Percentiles rank a stretch among this genome's conserved stretches.
phyloP scores from a whole-genome alignment of 192 early-diverging fungal genomes.

The Chytriomyces sp. region DNA sequence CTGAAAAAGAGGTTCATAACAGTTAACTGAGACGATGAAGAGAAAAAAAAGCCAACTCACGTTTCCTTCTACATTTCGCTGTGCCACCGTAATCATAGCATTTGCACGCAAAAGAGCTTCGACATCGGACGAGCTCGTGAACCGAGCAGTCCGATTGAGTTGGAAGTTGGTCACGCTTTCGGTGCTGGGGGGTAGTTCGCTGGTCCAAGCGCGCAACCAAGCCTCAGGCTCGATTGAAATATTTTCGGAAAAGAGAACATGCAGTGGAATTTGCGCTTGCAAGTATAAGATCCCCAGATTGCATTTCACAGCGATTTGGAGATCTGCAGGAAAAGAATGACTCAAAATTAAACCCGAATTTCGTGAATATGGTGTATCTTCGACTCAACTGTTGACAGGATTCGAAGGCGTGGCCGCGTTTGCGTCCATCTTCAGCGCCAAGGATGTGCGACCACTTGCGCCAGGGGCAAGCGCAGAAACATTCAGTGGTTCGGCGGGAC shows the following conservation, averaged over 20 bases:
- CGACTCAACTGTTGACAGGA: slow-evolving; percentile 35
- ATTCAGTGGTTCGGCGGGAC: slow-evolving; percentile 45
- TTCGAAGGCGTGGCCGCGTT: slow-evolving; percentile 4
- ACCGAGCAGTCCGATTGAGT: neutral
- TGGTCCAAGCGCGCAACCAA: slow-evolving; percentile 30
- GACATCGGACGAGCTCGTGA: slow-evolving; percentile 1
- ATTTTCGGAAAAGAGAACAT: slow-evolving; percentile 30
- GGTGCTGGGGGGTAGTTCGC: slow-evolving; percentile 26
- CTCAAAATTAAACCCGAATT: slow-evolving; percentile 28
- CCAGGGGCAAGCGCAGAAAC: slow-evolving; percentile 47
- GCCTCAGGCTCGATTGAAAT: slow-evolving; percentile 15
- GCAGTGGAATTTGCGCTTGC: slow-evolving; percentile 33
- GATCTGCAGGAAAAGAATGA: slow-evolving; percentile 2
- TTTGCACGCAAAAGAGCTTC: slow-evolving; percentile 38
- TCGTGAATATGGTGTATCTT: slow-evolving; percentile 45
- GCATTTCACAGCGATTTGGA: slow-evolving; percentile 65
- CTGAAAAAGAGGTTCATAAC: slow-evolving; percentile 20
- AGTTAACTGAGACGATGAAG: neutral
- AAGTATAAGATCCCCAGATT: slow-evolving; percentile 60
- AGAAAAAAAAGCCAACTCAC: slow-evolving; percentile 38
- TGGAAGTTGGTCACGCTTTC: slow-evolving; percentile 30
- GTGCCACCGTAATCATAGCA: slow-evolving; percentile 72
- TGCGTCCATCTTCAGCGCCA: slow-evolving; percentile 31
- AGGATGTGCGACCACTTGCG: slow-evolving; percentile 23
- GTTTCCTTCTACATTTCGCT: slow-evolving; percentile 57